Percentiles rank a stretch among this genome's conserved stretches.
Conservation (phyloP, 176 grass and related monocot species). For the Otatea glauca region DNA sequence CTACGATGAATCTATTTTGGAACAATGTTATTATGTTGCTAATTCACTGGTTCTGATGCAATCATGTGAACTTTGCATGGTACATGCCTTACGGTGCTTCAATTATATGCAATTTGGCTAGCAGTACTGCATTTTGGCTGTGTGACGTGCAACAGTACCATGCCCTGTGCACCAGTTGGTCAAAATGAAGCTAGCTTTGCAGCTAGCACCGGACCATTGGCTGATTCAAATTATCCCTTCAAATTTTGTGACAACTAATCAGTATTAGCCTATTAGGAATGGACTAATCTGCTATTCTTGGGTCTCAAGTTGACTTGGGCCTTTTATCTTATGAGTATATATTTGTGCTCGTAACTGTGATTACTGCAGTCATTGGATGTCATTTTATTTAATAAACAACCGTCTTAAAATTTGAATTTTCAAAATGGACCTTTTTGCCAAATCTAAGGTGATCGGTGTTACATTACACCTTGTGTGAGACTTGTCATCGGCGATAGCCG, state of each 20-base stretch:
- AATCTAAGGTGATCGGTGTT: background rate
- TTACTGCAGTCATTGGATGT: background rate
- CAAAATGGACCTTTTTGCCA: background rate
- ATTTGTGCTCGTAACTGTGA: background rate
- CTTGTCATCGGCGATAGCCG: too few species aligned
- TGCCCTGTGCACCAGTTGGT: background rate
- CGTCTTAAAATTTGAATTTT: background rate
- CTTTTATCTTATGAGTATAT: background rate
- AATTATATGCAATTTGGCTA: background rate
- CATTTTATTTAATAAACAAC: background rate
- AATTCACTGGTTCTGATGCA: background rate
- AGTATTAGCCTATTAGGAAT: background rate
- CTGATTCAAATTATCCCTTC: background rate
- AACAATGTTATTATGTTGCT: constrained; percentile 23
- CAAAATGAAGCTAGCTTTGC: background rate
- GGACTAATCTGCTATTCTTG: background rate
- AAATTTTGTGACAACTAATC: background rate
- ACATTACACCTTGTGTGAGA: background rate
- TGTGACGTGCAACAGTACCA: background rate
- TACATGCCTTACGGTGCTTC: background rate
- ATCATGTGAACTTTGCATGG: background rate
- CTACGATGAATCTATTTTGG: constrained; percentile 34
- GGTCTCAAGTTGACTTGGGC: background rate
- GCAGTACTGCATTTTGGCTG: background rate
- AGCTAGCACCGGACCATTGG: background rate